Conservation (phyloP, 768 basidiomycete species). For the Dictyophora rubrovolvata region DNA sequence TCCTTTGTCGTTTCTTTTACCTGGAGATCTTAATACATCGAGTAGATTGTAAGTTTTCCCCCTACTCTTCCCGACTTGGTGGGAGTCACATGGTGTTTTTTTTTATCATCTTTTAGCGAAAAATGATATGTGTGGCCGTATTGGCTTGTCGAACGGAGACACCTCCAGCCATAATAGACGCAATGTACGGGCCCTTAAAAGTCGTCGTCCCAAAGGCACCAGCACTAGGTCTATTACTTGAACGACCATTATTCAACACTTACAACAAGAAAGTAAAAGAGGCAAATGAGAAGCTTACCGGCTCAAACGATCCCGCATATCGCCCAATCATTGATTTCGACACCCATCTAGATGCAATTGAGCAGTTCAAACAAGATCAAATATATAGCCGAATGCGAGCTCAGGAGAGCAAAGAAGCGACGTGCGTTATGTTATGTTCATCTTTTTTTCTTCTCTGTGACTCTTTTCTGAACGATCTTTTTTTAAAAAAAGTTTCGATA, state of each 20-base stretch:
- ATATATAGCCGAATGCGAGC: slow-evolving; percentile 84
- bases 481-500: slow-evolving; percentile 64
- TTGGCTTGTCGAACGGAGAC: slow-evolving; percentile 67
- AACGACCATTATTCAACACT: slow-evolving; percentile 72
- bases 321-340: slow-evolving; percentile 69
- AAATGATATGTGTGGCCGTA: slow-evolving; percentile 91
- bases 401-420: slow-evolving; percentile 67
- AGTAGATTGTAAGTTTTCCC: not conserved
- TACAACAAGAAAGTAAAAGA: slow-evolving; percentile 42
- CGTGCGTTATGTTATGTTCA: slow-evolving; percentile 42
- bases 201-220: slow-evolving; percentile 95
- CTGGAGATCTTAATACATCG: not conserved
- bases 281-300: slow-evolving; percentile 1
- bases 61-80: not conserved
- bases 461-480: slow-evolving; percentile 4
- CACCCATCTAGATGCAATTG: slow-evolving; percentile 52
- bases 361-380: slow-evolving; percentile 71
- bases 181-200: slow-evolving; percentile 70
- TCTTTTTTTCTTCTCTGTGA: not conserved
- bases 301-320: slow-evolving; percentile 43
- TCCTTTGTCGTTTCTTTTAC: slow-evolving; percentile 11
- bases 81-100: not conserved
- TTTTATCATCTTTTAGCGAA: slow-evolving; percentile 49
- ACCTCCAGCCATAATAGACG: slow-evolving; percentile 63
- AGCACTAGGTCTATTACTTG: slow-evolving; percentile 83